Evolutionary conservation across 1,139 yeast species (phyloP).

Genomic region (Yarrowia galli): DNA sequence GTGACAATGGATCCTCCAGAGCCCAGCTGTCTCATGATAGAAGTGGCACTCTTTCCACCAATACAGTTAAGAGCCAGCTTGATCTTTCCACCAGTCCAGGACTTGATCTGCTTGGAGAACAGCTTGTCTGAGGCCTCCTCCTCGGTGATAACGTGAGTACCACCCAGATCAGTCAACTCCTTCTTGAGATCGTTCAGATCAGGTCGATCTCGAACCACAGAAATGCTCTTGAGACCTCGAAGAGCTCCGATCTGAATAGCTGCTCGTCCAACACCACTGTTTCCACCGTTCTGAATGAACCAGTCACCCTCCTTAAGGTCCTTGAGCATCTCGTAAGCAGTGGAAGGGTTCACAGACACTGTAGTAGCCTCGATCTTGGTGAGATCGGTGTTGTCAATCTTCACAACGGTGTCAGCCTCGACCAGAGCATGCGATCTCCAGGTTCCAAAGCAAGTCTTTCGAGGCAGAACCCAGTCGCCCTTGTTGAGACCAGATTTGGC

Average conservation of each 20-base stretch:
- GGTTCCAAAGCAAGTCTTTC: conserved; percentile 84
- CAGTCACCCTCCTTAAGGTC: conserved; percentile 79
- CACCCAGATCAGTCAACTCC: conserved; percentile 72
- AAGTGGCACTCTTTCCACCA: conserved; percentile 85
- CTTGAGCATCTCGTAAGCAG: conserved; percentile 89
- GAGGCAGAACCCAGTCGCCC: conserved; percentile 95
- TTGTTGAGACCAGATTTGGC: conserved; percentile 54
- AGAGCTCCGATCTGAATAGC: conserved; percentile 86
- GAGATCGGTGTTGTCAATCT: conserved; percentile 55
- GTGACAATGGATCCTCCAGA: conserved; percentile 80
- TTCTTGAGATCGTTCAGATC: conserved; percentile 68
- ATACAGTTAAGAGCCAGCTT: conserved; percentile 89
- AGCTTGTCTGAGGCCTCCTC: conserved; percentile 75
- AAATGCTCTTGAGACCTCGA: conserved; percentile 81
- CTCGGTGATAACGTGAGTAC: conserved; percentile 89
- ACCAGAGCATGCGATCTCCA: conserved; percentile 84
- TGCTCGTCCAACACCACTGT: conserved; percentile 93
- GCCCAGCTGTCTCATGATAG: conserved; percentile 77
- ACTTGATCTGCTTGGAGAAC: conserved; percentile 61
- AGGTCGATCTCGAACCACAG: conserved; percentile 86
- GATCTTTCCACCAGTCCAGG: conserved; percentile 66
- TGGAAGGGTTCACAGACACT: conserved; percentile 86
- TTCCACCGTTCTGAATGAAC: conserved; percentile 97
- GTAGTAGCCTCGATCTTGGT: conserved; percentile 75
- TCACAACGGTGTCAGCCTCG: conserved; percentile 55